phyloP scores from a whole-genome alignment of 2,329 filamentous ascomycete species.

The Penicillium sp. region DNA sequence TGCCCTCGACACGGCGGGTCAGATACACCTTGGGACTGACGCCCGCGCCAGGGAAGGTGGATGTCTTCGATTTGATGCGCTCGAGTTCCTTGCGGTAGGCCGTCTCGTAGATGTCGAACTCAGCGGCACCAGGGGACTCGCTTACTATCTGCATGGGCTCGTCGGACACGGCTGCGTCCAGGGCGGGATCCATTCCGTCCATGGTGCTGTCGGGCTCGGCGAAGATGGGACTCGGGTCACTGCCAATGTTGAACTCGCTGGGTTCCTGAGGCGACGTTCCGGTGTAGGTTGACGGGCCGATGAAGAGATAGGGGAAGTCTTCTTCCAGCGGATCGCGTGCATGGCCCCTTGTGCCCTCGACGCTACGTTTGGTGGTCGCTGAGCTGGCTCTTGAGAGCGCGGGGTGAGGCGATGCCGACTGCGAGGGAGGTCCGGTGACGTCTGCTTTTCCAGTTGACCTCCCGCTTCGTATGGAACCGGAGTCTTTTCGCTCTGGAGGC shows the following conservation, averaged over 20 bases:
- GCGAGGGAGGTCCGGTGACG: conserved; percentile 23
- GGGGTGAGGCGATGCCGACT: conserved; percentile 32
- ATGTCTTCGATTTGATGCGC: conserved; percentile 58
- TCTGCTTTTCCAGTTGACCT: conserved; percentile 23
- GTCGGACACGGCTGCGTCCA: conserved; percentile 16
- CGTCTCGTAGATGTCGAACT: conserved; percentile 84
- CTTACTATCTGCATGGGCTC: conserved; percentile 59
- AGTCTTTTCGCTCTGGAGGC: conserved; percentile 27
- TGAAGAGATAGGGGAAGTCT: conserved; percentile 71
- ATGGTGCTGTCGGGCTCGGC: conserved; percentile 37
- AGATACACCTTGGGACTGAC: conserved; percentile 60
- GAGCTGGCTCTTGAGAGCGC: conserved; percentile 34
- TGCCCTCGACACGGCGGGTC: conserved; percentile 53
- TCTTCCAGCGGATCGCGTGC: conserved; percentile 66
- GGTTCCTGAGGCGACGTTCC: conserved; percentile 29
- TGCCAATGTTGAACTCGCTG: conserved; percentile 12
- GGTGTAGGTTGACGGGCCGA: conserved; percentile 62
- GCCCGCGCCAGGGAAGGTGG: conserved; percentile 43
- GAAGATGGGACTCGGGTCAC: conserved; percentile 19
- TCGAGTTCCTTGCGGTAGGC: conserved; percentile 83
- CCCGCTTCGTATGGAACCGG: conserved; percentile 28
- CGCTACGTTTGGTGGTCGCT: conserved; percentile 39
- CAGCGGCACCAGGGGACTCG: conserved; percentile 80
- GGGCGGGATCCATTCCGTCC: conserved; percentile 38
- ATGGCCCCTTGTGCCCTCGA: conserved; percentile 58